Evolutionary conservation across 768 basidiomycete genomes (phyloP).

Genomic region (Leccinum obscurum): DNA sequence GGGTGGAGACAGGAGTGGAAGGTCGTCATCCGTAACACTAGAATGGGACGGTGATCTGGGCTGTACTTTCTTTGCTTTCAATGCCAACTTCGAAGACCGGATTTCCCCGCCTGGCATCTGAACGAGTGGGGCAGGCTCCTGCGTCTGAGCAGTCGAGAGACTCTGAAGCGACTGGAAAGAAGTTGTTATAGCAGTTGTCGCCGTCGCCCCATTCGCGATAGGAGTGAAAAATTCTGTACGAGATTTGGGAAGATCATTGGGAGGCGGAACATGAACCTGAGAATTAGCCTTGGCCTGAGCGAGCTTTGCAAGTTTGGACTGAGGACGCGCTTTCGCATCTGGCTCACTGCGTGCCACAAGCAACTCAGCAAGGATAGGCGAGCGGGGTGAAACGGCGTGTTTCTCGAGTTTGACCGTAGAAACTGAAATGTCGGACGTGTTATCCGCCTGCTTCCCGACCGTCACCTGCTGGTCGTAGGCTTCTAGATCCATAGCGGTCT

Average conservation of each 20-base stretch:
- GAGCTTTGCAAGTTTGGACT: slow-evolving; percentile 75
- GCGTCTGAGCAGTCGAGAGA: slow-evolving; percentile 42
- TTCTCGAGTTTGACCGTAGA: slow-evolving; percentile 26
- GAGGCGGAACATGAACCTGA: slow-evolving; percentile 26
- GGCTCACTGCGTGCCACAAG: slow-evolving; percentile 16
- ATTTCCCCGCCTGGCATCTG: slow-evolving; percentile 34
- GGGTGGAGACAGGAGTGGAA: slow-evolving; percentile 38
- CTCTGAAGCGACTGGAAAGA: slow-evolving; percentile 72
- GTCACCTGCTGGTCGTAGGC: slow-evolving; percentile 41
- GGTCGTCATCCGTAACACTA: slow-evolving; percentile 41
- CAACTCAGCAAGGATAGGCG: slow-evolving; percentile 17
- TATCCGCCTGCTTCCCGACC: slow-evolving; percentile 12
- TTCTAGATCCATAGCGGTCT: slow-evolving; percentile 65
- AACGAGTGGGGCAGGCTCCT: slow-evolving; percentile 22
- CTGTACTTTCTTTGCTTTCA: slow-evolving; percentile 66
- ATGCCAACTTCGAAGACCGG: slow-evolving; percentile 72
- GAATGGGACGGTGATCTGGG: slow-evolving; percentile 40
- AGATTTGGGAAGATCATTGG: slow-evolving; percentile 41
- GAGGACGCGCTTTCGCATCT: slow-evolving; percentile 37
- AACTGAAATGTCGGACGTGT: slow-evolving; percentile 16
- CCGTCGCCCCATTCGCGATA: slow-evolving; percentile 80
- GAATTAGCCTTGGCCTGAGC: slow-evolving; percentile 56
- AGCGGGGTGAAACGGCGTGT: slow-evolving; percentile 24
- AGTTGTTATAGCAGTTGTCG: slow-evolving; percentile 82
- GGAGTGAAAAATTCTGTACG: slow-evolving; percentile 74